phyloP scores from a whole-genome alignment of 192 early-diverging fungal species.

The Spizellomyces punctatus region DNA sequence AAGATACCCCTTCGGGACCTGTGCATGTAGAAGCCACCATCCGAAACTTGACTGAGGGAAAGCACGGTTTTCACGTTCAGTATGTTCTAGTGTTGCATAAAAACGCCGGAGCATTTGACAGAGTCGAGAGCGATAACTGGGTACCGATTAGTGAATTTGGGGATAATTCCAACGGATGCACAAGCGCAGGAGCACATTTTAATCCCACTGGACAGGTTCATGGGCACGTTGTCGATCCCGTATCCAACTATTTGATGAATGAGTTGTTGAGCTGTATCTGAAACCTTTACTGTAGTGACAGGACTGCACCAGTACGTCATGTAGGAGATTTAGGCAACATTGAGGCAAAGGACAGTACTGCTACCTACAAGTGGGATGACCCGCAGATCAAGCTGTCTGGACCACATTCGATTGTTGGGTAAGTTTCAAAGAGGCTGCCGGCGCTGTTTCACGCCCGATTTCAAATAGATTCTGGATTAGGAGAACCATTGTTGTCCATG shows the following conservation, averaged over 20 bases:
- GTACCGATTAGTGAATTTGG: background rate
- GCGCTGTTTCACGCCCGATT: background rate
- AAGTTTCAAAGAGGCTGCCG: background rate
- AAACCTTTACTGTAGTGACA: too few species aligned
- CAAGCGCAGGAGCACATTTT: slow-evolving; percentile 2
- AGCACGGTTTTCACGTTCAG: slow-evolving; percentile 3
- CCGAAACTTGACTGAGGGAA: background rate
- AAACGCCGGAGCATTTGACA: too few species aligned
- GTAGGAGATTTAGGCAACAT: slow-evolving; percentile 8
- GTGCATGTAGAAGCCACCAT: background rate
- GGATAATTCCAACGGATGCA: background rate
- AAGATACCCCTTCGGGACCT: background rate
- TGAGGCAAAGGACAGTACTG: background rate
- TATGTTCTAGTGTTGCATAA: background rate
- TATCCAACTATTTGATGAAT: background rate
- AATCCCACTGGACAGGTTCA: background rate
- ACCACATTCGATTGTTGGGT: background rate
- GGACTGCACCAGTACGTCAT: background rate
- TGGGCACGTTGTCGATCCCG: background rate
- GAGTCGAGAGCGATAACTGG: background rate
- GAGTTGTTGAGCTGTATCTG: too few species aligned
- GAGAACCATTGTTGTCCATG: background rate
- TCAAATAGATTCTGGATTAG: background rate
- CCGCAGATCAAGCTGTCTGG: background rate
- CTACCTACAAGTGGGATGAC: background rate